phyloP scores from a whole-genome alignment of 345 rosid genomes.

The Lepidium sativum region DNA sequence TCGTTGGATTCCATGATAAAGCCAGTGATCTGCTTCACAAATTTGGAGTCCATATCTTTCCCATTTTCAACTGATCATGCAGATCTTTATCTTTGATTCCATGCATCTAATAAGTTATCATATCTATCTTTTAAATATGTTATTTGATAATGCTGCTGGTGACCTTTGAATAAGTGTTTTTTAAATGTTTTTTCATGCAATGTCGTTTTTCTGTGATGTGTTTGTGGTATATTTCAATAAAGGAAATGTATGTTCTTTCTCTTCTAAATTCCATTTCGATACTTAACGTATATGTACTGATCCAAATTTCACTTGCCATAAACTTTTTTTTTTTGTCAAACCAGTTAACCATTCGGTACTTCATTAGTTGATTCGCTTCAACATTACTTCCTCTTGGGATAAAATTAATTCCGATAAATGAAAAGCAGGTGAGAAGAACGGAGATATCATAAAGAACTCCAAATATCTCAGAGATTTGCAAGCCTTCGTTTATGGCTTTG shows the following conservation, averaged over 20 bases:
- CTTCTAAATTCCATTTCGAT: neutral
- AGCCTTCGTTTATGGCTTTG: too few relatives aligned
- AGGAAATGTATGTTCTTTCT: neutral
- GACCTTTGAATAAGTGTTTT: neutral
- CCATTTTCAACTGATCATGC: constrained; percentile 9
- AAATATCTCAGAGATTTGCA: too few relatives aligned
- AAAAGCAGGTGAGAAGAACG: too few relatives aligned
- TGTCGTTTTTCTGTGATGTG: neutral
- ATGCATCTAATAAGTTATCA: neutral
- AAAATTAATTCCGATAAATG: too few relatives aligned
- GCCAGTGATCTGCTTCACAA: neutral
- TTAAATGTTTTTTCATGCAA: neutral
- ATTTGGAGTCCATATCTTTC: constrained; percentile 16
- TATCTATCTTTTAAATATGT: neutral
- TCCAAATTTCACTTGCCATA: neutral
- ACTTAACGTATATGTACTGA: neutral
- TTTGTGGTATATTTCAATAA: neutral
- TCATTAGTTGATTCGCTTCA: too few relatives aligned
- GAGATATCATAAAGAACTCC: too few relatives aligned
- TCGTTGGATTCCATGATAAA: constrained; percentile 23
- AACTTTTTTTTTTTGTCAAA: too few relatives aligned
- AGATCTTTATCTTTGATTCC: neutral
- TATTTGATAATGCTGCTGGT: neutral
- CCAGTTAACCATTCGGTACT: too few relatives aligned
- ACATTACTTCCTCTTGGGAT: too few relatives aligned